phyloP scores from a whole-genome alignment of 2,329 filamentous ascomycete genomes.

The Colletotrichum chlorophyti region DNA sequence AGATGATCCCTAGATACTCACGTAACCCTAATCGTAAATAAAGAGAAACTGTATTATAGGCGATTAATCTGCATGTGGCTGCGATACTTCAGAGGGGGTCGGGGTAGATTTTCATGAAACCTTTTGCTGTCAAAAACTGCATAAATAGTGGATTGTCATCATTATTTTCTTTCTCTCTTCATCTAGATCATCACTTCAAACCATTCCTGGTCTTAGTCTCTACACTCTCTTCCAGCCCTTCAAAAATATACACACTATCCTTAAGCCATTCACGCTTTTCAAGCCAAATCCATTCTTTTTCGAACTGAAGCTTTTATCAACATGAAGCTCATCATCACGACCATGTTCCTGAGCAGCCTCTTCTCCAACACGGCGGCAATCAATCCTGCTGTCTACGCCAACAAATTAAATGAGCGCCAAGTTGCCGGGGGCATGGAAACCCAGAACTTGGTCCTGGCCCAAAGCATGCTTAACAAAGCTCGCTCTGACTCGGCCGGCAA shows the following conservation, averaged over 20 bases:
- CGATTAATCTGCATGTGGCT: too few relatives aligned
- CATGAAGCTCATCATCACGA: constrained; percentile 8
- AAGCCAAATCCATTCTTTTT: neutral
- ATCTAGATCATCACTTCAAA: too few relatives aligned
- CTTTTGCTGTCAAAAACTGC: too few relatives aligned
- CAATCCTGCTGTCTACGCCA: neutral
- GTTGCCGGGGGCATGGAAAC: constrained; percentile 10
- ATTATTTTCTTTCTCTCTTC: too few relatives aligned
- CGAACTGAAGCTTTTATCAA: too few relatives aligned
- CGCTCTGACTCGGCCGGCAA: constrained; percentile 6
- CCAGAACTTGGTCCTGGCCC: neutral
- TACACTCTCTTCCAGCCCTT: neutral
- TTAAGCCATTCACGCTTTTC: neutral
- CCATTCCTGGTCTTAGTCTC: too few relatives aligned
- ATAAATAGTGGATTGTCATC: too few relatives aligned
- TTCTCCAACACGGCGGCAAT: neutral
- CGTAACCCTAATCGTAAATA: too few relatives aligned
- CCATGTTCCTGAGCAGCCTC: constrained; percentile 2
- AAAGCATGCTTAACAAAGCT: constrained; percentile 7
- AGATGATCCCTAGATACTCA: too few relatives aligned
- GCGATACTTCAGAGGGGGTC: too few relatives aligned
- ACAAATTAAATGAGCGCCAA: neutral
- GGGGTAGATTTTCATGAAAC: too few relatives aligned
- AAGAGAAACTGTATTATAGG: neutral
- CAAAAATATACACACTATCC: neutral